These are phyloP conservation scores for Candida tropicalis DNA, from an alignment of 1,139 yeast genomes.

Conservation along the genomic window DNA sequence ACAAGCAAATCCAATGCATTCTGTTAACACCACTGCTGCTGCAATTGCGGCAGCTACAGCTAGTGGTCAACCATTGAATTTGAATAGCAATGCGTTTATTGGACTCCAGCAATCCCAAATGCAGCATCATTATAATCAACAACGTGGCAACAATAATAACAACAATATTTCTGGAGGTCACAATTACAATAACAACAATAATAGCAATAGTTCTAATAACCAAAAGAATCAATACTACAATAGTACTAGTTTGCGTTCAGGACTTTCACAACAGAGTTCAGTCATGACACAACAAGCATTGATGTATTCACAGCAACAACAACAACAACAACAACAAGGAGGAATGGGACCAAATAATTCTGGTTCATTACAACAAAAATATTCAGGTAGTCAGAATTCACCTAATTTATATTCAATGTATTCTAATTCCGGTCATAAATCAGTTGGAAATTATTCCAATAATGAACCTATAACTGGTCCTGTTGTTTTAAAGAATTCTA, in stretches of 20 bases:
- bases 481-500: conserved; percentile 13
- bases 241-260: conserved; percentile 2
- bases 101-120: conserved; percentile 24
- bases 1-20: conserved; percentile 26
- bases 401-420: conserved; percentile 27
- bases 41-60: conserved; percentile 60
- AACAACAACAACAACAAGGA: conserved; percentile 18
- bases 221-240: conserved; percentile 10
- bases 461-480: conserved; percentile 1
- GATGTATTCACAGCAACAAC: conserved; percentile 24
- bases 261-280: conserved; percentile 18
- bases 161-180: conserved; percentile 1
- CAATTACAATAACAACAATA: conserved; percentile 1
- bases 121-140: conserved; percentile 8
- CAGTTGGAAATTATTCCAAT: neutral
- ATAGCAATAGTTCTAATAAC: conserved; percentile 4
- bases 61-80: conserved; percentile 49
- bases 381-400: conserved; percentile 26
- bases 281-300: conserved; percentile 24
- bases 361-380: conserved; percentile 13
- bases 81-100: conserved; percentile 27
- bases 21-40: conserved; percentile 50
- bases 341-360: neutral
- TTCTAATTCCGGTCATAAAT: neutral
- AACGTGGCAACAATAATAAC: neutral